Evolutionary conservation across 2,329 filamentous ascomycete species (phyloP), one percentile per base, ranked within the genome.

Genomic region (Fusarium metavorans): DNA sequence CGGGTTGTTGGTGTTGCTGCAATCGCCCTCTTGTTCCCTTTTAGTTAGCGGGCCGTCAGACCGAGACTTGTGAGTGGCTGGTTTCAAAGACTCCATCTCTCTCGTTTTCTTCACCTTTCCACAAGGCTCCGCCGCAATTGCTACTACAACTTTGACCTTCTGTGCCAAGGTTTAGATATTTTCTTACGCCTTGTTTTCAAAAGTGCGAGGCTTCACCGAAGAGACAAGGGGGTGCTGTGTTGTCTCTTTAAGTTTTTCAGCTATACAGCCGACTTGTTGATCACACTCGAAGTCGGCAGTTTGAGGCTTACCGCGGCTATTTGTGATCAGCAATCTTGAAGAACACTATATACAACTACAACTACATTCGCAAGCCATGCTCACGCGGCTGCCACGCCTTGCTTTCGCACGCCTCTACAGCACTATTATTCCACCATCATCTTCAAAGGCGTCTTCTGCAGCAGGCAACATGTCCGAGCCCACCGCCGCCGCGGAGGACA

Each of bases 361-460:
- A 37, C 52, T 23, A 27, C 52, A 52, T 34, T 16, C 71, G 34
- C 48, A 61, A 50, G 23, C 54, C 62, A 74, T 75, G 73, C 73
- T 75, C 66, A 60, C 37, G 45, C 66, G 60, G 43, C 41, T 75
- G 18, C 70, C 72, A 57, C 72, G 73, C 56, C 54, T 76, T 41
- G 25, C 59, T 34, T 43, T 71, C 32, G 39, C 52, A 45, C 64
- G 37, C 23, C 73, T 65, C 48, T 62, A 65, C 66, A 50, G 61
- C 45, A 43, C 37, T 43, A 52, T 37, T 43, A 60, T 35, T 16
- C 54, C 67, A 64, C 35, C 64, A 18, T 11, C 68, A 2, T 56
- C 50, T 37, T 52, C 48, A 50, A 64, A 67, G 41, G 43, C 74
- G 43, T 71, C 67, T 52, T 71, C 65, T 16, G 57, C 61, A 64